Base-by-base conservation (phyloP, 192 early-diverging fungal genomes). In the Mortierella hygrophila region DNA sequence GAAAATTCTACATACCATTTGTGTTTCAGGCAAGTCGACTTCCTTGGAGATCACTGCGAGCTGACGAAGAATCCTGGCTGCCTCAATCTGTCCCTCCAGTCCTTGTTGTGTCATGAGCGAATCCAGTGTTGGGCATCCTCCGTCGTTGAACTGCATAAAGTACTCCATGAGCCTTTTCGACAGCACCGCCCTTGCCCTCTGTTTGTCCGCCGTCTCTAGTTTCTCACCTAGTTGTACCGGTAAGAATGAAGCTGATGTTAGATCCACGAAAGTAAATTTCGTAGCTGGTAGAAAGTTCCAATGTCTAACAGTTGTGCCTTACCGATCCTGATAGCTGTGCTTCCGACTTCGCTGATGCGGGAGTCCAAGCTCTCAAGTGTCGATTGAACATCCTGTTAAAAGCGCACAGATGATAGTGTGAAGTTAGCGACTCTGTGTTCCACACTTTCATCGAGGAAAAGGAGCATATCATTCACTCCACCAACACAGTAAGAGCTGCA, bases 261-360 rank as follows among this genome's bases (percentile, higher is more conserved):
- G 26, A 18, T 13, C 6, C 77, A 32, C 77, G 41, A 15, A 49
- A 84, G 18, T 42, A 23, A n/a, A 60, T 10, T 11, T 15, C 0
- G 11, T 65, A 10, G 29, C 29, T 65, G 11, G 29, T 3, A 65
- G 13, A 32, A 13, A 15, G 13, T 29, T 65, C 18, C 18, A 52
- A 52, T 52, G 49, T 16, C 5, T 18, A 52, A 52, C 1, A 52
- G 18, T 52, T 52, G 18, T 32, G 15, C 10, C 74, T 63, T 91
- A 94, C 94, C 97, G 80, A 99, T 98, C 70, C 96, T 92, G 57
- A 99, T 95, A n/a, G 98, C 97, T 32, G 98, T 98, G 80, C 96
- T 97, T 84, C 98, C 96, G 13, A 99, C 97, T 87, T 98, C 95
- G 74, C 94, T 94, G 49, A 99, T 94, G 71, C 97, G 93, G 38